Conservation (phyloP, 2,329 filamentous ascomycete genomes). For the Talaromyces sp. region DNA sequence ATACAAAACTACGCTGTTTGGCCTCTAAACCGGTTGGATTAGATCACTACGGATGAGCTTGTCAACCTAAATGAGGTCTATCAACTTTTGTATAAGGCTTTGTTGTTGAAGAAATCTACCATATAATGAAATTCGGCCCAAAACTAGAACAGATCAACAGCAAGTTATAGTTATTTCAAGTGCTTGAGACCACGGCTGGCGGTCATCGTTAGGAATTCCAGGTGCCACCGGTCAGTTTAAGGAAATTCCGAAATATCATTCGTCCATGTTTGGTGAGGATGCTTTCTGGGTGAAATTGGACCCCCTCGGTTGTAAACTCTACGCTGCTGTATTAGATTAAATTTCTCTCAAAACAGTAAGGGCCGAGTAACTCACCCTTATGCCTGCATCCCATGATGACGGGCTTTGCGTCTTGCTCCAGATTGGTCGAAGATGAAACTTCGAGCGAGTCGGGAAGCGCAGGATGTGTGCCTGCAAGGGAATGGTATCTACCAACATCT, state of each 20-base stretch:
- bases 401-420: constrained; percentile 63
- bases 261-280: constrained; percentile 88
- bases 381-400: constrained; percentile 97
- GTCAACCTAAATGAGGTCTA: background rate
- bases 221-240: constrained; percentile 81
- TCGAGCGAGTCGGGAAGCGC: constrained; percentile 83
- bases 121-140: background rate
- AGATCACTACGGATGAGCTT: background rate
- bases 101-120: background rate
- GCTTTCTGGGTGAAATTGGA: constrained; percentile 97
- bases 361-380: constrained; percentile 46
- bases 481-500: constrained; percentile 93
- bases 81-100: background rate
- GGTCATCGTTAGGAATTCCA: constrained; percentile 57
- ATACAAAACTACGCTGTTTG: background rate
- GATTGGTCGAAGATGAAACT: constrained; percentile 76
- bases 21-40: background rate
- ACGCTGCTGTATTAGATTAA: constrained; percentile 63
- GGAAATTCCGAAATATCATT: constrained; percentile 87
- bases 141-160: background rate
- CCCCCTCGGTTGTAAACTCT: constrained; percentile 61
- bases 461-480: constrained; percentile 83
- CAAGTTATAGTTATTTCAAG: background rate
- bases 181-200: background rate
- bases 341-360: background rate